Percentiles rank a stretch among this genome's conserved stretches.
These are phyloP conservation scores for Aspergillus chevalieri DNA, from an alignment of 2,329 filamentous ascomycete genomes.

Conservation along the genomic window DNA sequence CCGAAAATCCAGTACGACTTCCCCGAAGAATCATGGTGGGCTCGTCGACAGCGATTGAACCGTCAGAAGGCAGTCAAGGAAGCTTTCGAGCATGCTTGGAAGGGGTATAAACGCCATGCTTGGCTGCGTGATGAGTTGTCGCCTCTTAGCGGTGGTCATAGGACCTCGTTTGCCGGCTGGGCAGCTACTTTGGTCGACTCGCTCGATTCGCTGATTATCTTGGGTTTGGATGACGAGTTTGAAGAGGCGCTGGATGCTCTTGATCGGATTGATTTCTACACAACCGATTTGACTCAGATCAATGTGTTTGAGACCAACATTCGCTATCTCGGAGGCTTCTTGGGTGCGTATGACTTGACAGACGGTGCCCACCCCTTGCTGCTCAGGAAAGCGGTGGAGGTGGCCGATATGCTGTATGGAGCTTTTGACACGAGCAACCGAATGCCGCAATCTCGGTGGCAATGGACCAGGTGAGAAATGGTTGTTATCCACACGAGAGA, in stretches of 20 bases:
- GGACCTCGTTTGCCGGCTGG: slow-evolving; percentile 89
- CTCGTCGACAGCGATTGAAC: slow-evolving; percentile 55
- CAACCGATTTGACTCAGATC: slow-evolving; percentile 59
- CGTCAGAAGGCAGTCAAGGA: slow-evolving; percentile 64
- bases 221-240: slow-evolving; percentile 72
- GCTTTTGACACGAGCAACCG: slow-evolving; percentile 88
- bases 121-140: slow-evolving; percentile 82
- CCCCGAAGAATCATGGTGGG: slow-evolving; percentile 52
- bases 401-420: slow-evolving; percentile 73
- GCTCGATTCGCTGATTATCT: slow-evolving; percentile 78
- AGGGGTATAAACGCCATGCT: slow-evolving; percentile 71
- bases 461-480: slow-evolving; percentile 59
- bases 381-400: slow-evolving; percentile 71
- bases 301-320: slow-evolving; percentile 91
- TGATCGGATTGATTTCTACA: slow-evolving; percentile 74
- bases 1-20: slow-evolving; percentile 75
- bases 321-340: slow-evolving; percentile 78
- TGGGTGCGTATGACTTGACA: slow-evolving; percentile 81
- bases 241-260: slow-evolving; percentile 67
- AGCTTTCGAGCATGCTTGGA: slow-evolving; percentile 74
- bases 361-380: slow-evolving; percentile 63
- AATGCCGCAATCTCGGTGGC: slow-evolving; percentile 78
- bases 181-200: slow-evolving; percentile 79
- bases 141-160: slow-evolving; percentile 61
- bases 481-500: not conserved